These are phyloP conservation scores for Excoecaria agallocha DNA, from an alignment of 345 rosid genomes.

Conservation along the genomic window DNA sequence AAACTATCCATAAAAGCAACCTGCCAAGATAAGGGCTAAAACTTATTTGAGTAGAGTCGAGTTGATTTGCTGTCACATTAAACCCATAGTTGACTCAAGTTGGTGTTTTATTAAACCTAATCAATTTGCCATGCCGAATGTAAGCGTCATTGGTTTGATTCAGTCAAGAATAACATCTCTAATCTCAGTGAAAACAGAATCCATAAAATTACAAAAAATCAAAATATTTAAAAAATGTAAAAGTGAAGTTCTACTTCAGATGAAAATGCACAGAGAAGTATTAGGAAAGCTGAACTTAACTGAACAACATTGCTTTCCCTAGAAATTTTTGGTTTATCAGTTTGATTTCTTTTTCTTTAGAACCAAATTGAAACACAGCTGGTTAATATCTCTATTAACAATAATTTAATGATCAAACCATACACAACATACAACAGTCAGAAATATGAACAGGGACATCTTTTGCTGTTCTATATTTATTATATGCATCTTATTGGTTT, in stretches of 20 bases:
- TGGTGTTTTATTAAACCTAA: neutral
- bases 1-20: too few species aligned
- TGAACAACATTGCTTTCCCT: neutral
- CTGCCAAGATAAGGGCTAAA: too few species aligned
- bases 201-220: neutral
- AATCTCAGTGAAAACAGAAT: neutral
- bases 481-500: too few species aligned
- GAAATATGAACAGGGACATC: neutral
- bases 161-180: neutral
- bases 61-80: too few species aligned
- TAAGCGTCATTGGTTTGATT: neutral
- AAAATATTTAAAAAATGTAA: neutral
- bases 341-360: too few species aligned
- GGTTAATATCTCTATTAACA: neutral
- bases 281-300: neutral
- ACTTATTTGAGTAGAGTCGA: neutral
- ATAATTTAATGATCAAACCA: neutral
- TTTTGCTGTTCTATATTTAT: too few species aligned
- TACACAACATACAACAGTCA: neutral
- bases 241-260: neutral
- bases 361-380: neutral
- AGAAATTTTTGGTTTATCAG: neutral
- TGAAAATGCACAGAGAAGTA: neutral
- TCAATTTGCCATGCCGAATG: neutral
- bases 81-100: neutral